Percentiles rank a stretch among this genome's conserved stretches.
Evolutionary conservation across 495 filamentous ascomycete species (phyloP).

Genomic region (Pyrenula massariospora): DNA sequence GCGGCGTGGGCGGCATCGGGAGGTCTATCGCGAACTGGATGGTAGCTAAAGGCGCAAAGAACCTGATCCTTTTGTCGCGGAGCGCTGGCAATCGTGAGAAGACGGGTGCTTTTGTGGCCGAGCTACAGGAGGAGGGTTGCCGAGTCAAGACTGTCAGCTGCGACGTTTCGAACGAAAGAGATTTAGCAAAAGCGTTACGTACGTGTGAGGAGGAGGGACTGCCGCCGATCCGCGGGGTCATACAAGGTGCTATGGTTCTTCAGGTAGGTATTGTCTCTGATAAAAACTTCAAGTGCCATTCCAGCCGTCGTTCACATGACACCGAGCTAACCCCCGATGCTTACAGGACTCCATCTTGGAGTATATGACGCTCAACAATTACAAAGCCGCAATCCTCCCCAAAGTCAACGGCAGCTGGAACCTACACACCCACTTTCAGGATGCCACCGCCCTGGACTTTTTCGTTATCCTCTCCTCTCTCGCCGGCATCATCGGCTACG

Average conservation of each 20-base stretch:
- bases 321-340: slow-evolving; percentile 3
- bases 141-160: slow-evolving; percentile 9
- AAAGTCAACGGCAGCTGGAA: slow-evolving; percentile 38
- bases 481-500: slow-evolving; percentile 36
- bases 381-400: slow-evolving; percentile 9
- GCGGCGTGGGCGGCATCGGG: slow-evolving; percentile 50
- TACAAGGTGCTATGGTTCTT: slow-evolving; percentile 8
- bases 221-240: slow-evolving; percentile 2
- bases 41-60: slow-evolving; percentile 39
- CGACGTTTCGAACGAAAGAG: slow-evolving; percentile 21
- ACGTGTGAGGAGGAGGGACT: neutral
- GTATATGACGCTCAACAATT: slow-evolving; percentile 10
- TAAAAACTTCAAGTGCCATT: slow-evolving; percentile 33
- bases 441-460: slow-evolving; percentile 25
- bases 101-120: neutral
- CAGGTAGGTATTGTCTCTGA: slow-evolving; percentile 1
- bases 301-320: slow-evolving; percentile 44
- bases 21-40: slow-evolving; percentile 43
- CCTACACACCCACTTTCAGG: slow-evolving; percentile 38
- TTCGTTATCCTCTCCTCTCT: slow-evolving; percentile 41
- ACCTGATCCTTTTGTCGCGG: slow-evolving; percentile 44
- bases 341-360: slow-evolving; percentile 10
- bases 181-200: neutral
- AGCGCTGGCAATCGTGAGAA: slow-evolving; percentile 1
- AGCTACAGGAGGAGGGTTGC: slow-evolving; percentile 4